Evolutionary conservation across 495 filamentous ascomycete genomes (phyloP).

Genomic region (Xylaria bambusicola): DNA sequence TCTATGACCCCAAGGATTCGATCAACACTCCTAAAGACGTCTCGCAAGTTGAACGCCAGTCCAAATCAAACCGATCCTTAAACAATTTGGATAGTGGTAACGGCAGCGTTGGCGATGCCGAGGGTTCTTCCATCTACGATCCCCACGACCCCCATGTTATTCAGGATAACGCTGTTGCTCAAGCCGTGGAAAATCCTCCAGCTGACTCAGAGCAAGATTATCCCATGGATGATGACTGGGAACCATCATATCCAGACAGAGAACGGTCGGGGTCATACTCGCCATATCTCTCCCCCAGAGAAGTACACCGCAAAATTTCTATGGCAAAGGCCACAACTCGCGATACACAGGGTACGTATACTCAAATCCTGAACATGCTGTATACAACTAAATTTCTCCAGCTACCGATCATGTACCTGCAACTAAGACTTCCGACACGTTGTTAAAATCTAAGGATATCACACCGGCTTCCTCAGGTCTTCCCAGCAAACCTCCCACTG

Average conservation of each 20-base stretch:
- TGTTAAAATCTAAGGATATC: neutral
- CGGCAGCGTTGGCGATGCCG: slow-evolving; percentile 28
- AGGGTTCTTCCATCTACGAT: slow-evolving; percentile 35
- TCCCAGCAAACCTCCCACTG: no score
- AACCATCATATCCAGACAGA: slow-evolving; percentile 30
- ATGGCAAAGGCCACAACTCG: slow-evolving; percentile 25
- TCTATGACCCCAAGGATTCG: slow-evolving; percentile 43
- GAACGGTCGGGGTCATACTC: slow-evolving; percentile 56
- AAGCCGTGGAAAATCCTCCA: slow-evolving; percentile 24
- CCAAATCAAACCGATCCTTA: slow-evolving; percentile 11
- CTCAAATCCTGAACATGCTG: neutral
- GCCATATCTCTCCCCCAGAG: slow-evolving; percentile 50
- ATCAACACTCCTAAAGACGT: neutral
- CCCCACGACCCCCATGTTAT: slow-evolving; percentile 21
- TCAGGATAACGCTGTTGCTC: slow-evolving; percentile 19
- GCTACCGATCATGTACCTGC: slow-evolving; percentile 6
- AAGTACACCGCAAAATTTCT: slow-evolving; percentile 37
- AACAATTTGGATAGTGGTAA: slow-evolving; percentile 18
- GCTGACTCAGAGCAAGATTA: slow-evolving; percentile 26
- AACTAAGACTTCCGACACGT: neutral
- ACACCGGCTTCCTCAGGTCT: neutral
- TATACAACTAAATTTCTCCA: slow-evolving; percentile 20
- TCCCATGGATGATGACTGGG: slow-evolving; percentile 31
- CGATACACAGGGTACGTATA: slow-evolving; percentile 26
- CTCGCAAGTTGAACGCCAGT: slow-evolving; percentile 18